Base-by-base conservation (phyloP, 441 rosid genomes). In the Bocquillonia castaneifolia region DNA sequence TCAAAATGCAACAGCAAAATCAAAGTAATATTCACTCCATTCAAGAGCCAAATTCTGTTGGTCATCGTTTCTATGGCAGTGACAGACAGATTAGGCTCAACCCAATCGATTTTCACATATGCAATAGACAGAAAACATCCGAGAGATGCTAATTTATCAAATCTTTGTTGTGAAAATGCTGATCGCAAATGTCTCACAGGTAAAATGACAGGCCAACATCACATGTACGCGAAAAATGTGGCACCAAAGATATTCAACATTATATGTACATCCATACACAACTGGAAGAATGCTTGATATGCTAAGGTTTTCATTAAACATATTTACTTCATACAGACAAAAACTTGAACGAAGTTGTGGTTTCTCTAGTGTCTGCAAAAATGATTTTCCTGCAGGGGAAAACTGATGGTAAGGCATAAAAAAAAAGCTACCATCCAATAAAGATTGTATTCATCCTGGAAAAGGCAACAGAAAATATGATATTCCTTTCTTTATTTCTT, bases 341-440 rank as follows among this genome's bases (percentile, higher is more conserved):
- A 42, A 9, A 14, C 29, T 51, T 51, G 13, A 51, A 51, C 12
- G 0, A 2, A 45, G 0, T 3, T 34, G 23, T 57, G 25, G 42
- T 1, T 34, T 40, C 25, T 57, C 62, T 17, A 18, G 23, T 31
- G 18, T 32, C 1, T 7, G 37, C 17, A 20, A 31, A 31, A n/a
- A 22, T n/a, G 32, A 10, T 32, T 57, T 8, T 15, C 26, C 7
- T 6, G 13, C 3, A 2, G 26, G 22, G 10, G 17, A 32, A 26
- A 12, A 44, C 10, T 6, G 20, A 50, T 59, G 66, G 66, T 25
- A 58, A 48, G 26, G 51, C 40, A 34, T 26, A 39, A 48, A 59
- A 34, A 34, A 6, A 59, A 28, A 47, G 48, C 66, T 48, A 34
- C 39, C 72, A 36, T 59, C 58, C 34, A 36, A 50, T 48, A 17